Evolutionary conservation across 1,284 basidiomycete species (phyloP), one percentile per base, ranked within the genome.

Genomic region (Cryptococcus sp.): DNA sequence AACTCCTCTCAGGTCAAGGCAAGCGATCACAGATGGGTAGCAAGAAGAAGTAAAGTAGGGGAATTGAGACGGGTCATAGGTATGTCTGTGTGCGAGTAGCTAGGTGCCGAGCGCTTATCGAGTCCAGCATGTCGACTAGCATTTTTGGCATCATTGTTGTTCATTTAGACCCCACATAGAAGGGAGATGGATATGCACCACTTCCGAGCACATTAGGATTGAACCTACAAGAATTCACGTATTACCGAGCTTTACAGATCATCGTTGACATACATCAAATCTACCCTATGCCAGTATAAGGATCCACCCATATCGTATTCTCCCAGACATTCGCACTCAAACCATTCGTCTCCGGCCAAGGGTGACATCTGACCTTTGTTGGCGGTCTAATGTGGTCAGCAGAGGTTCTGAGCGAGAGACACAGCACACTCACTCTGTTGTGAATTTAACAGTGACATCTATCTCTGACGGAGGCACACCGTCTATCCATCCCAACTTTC

Each of bases 311-410:
- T 49, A 57, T 49, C 15, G 67, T 75, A 37, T 56, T 64, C 57
- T 72, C 69, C 77, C 77, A 78, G 3, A 78, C 74, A 53, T 78
- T 78, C n/a, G 67, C 72, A 32, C 59, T 59, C 31, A 75, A 56
- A 0, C 76, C 76, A 44, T 69, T 64, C n/a, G 50, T 58, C 44
- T 78, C 76, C 1, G 77, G 77, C 77, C 77, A 78, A 6, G 76
- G 68, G 58, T 77, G 70, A 58, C 77, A 78, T 14, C 75, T 58
- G 7, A 78, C 67, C 53, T 67, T 68, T 4, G 55, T 44, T 0
- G 77, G 76, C 0, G 77, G 74, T 32, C 73, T 78, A 58, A 14
- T 10, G 31, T 34, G 6, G 55, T 60, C 43, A 65, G 6, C 23
- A 30, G 13, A 8, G 8, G 34, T 13, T 14, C 31, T 30, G n/a